Evolutionary conservation across 1,284 basidiomycete species (phyloP).

Genomic region (Takashimella tepidaria): DNA sequence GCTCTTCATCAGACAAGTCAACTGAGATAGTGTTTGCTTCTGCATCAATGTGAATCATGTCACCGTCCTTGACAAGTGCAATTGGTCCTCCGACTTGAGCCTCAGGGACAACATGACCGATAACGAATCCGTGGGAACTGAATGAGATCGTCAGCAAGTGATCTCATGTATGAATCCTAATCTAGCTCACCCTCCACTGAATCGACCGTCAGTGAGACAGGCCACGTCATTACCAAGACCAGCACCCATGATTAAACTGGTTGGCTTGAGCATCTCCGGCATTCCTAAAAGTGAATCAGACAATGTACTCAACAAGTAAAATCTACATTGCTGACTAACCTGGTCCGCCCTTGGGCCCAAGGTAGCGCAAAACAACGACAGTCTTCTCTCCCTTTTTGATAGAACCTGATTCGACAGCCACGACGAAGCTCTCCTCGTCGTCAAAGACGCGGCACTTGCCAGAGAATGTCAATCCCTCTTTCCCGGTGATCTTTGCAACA

Average conservation of each 20-base stretch:
- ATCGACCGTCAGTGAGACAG: slow-evolving; percentile 91
- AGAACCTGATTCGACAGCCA: slow-evolving; percentile 72
- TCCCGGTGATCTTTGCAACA: slow-evolving; percentile 94
- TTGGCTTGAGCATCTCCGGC: slow-evolving; percentile 80
- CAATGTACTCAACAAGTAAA: too few species aligned
- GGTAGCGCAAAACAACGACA: slow-evolving; percentile 86
- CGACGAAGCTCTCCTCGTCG: slow-evolving; percentile 76
- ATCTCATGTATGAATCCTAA: neutral
- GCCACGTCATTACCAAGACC: slow-evolving; percentile 86
- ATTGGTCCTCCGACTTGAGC: slow-evolving; percentile 92
- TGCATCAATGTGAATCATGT: slow-evolving; percentile 75
- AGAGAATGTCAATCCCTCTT: slow-evolving; percentile 78
- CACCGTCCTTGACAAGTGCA: slow-evolving; percentile 87
- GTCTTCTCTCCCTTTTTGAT: slow-evolving; percentile 73
- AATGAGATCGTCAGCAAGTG: slow-evolving; percentile 1
- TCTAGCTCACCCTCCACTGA: slow-evolving; percentile 78
- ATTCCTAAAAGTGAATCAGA: slow-evolving; percentile 57
- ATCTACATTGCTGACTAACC: slow-evolving; percentile 25
- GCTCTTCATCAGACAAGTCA: slow-evolving; percentile 73
- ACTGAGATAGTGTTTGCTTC: slow-evolving; percentile 73
- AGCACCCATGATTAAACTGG: slow-evolving; percentile 86
- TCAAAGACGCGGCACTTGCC: slow-evolving; percentile 52
- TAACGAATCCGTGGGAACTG: slow-evolving; percentile 54
- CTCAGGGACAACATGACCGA: slow-evolving; percentile 59
- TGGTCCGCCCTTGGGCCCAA: slow-evolving; percentile 91